Conservation (phyloP, 805 yeast species). For the Monosporozyma unispora region DNA sequence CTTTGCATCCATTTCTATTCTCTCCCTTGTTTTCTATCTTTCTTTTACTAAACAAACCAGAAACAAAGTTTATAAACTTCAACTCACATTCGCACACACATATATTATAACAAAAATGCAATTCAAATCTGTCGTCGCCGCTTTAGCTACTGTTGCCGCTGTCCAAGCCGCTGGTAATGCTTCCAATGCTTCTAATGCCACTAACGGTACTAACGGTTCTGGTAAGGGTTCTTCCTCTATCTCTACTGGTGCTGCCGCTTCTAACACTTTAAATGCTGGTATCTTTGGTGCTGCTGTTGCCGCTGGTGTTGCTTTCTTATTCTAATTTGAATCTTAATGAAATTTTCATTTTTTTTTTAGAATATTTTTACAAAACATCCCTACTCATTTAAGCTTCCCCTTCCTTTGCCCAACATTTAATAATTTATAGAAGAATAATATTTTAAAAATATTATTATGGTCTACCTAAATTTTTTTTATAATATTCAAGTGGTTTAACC, state of each 20-base stretch:
- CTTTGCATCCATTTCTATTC: too few species aligned
- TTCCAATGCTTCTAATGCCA: constrained; percentile 24
- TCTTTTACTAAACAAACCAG: neutral
- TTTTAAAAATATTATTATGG: neutral
- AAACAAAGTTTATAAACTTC: neutral
- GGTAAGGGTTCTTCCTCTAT: constrained; percentile 13
- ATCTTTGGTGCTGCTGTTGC: constrained; percentile 78
- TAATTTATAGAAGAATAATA: neutral
- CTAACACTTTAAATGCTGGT: constrained; percentile 58
- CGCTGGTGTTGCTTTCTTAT: constrained; percentile 58
- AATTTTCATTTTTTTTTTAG: too few species aligned
- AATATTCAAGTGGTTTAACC: neutral
- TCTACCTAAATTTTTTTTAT: neutral
- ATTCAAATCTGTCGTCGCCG: constrained; percentile 58
- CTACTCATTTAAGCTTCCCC: too few species aligned
- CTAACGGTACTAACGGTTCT: neutral
- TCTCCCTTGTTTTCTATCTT: neutral
- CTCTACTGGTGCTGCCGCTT: constrained; percentile 43
- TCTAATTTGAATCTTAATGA: constrained; percentile 30
- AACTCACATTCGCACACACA: neutral
- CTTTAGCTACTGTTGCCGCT: constrained; percentile 62
- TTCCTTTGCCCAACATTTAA: too few species aligned
- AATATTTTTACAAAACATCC: too few species aligned
- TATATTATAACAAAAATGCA: constrained; percentile 40
- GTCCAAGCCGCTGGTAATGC: constrained; percentile 46